Percentiles rank a stretch among this genome's conserved stretches.
Evolutionary conservation across 2,329 filamentous ascomycete genomes (phyloP).

Genomic region (Penicillium corylophilum): DNA sequence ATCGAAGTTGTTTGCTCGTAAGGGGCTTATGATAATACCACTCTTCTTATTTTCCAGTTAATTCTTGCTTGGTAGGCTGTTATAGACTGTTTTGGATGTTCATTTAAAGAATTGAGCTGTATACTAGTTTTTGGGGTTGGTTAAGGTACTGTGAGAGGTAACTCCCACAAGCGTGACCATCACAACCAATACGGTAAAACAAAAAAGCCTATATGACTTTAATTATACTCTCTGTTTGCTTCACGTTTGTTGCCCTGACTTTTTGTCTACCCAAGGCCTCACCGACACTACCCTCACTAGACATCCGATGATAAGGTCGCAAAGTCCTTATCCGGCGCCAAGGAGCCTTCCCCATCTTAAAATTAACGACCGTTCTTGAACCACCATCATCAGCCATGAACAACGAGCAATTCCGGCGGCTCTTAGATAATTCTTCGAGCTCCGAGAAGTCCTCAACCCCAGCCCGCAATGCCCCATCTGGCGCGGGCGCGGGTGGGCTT

Average conservation of each 20-base stretch:
- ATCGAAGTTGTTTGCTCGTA: neutral
- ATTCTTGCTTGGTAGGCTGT: neutral
- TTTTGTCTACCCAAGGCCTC: neutral
- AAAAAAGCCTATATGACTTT: neutral
- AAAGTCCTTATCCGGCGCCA: constrained; percentile 15
- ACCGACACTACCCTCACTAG: neutral
- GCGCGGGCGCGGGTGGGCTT: constrained; percentile 51
- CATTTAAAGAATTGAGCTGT: neutral
- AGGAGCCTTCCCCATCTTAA: constrained; percentile 14
- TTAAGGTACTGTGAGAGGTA: neutral
- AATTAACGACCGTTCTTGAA: constrained; percentile 7
- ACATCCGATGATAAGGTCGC: neutral
- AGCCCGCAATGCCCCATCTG: constrained; percentile 29
- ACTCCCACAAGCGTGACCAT: neutral
- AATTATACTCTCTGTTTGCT: neutral
- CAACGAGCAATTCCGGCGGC: constrained; percentile 87
- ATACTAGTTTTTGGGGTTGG: neutral
- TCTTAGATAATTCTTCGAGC: constrained; percentile 58
- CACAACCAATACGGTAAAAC: neutral
- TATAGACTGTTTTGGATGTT: neutral
- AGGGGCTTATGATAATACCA: neutral
- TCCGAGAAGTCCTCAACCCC: constrained; percentile 11
- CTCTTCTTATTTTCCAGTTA: neutral
- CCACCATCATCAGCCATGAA: constrained; percentile 63
- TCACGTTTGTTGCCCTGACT: neutral